Conservation (phyloP, 495 filamentous ascomycete species). For the Thermochaetoides thermophila region DNA sequence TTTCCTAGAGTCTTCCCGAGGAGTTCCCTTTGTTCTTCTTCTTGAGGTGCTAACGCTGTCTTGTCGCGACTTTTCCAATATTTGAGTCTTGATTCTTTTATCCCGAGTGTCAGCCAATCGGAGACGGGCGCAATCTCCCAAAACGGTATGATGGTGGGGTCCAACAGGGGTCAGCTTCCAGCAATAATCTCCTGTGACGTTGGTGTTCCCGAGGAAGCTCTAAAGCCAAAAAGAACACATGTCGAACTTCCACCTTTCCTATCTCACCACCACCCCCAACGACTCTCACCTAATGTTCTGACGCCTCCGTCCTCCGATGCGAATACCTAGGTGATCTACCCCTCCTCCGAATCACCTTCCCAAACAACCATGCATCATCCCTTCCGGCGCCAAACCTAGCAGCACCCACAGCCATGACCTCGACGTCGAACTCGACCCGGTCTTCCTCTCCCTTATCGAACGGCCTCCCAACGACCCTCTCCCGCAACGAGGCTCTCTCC, state of each 20-base stretch:
- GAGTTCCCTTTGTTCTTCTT: background rate
- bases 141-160: background rate
- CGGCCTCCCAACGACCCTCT: slow-evolving; percentile 36
- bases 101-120: too few species aligned
- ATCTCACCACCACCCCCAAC: too few species aligned
- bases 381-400: background rate
- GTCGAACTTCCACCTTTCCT: too few species aligned
- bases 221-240: background rate
- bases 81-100: background rate
- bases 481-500: slow-evolving; percentile 50
- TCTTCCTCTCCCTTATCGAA: slow-evolving; percentile 3
- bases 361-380: background rate
- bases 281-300: background rate
- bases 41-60: background rate
- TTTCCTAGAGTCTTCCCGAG: background rate
- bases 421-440: slow-evolving; percentile 3
- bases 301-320: background rate
- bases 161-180: background rate
- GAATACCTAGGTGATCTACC: background rate
- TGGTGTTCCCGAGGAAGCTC: too few species aligned
- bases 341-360: background rate
- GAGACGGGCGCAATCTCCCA: background rate
- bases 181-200: too few species aligned
- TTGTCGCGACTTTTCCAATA: background rate
- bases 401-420: slow-evolving; percentile 1